Evolutionary conservation across 106 monocot species (phyloP).

Genomic region (Allium cepa): DNA sequence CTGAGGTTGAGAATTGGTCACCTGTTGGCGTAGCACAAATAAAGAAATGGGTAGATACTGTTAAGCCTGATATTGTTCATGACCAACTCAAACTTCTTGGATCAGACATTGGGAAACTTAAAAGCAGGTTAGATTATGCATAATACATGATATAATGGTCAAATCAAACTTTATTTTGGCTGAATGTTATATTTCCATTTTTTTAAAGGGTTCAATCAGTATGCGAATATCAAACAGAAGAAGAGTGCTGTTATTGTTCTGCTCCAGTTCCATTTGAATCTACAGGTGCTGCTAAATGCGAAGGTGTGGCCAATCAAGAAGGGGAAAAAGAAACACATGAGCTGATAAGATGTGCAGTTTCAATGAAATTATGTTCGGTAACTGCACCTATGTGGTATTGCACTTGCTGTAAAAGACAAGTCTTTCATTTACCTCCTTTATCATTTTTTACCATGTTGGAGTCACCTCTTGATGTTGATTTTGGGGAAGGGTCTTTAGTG

Average conservation of each 20-base stretch:
- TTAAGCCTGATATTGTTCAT: conserved; percentile 20
- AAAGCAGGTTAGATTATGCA: conserved; percentile 32
- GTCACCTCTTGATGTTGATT: conserved; percentile 16
- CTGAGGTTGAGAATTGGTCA: conserved; percentile 17
- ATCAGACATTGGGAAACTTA: conserved; percentile 25
- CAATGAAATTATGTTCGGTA: conserved; percentile 57
- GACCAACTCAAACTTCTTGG: conserved; percentile 39
- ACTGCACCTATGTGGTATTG: conserved; percentile 51
- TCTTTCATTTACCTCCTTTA: conserved; percentile 28
- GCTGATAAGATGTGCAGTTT: conserved; percentile 56
- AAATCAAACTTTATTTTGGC: neutral
- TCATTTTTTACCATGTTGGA: conserved; percentile 42
- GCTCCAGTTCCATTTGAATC: conserved; percentile 58
- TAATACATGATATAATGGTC: no score
- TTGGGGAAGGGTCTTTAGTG: neutral
- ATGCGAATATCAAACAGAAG: conserved; percentile 22
- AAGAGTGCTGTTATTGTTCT: conserved; percentile 63
- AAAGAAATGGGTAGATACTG: conserved; percentile 41
- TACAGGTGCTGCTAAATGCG: conserved; percentile 44
- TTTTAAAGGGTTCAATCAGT: conserved; percentile 18
- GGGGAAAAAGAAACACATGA: conserved; percentile 32
- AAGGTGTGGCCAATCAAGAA: conserved; percentile 13
- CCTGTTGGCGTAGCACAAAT: conserved; percentile 64
- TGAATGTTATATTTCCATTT: neutral
- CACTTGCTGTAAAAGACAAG: conserved; percentile 58